Percentiles rank a stretch among this genome's conserved stretches.
These are phyloP conservation scores for Neophaeococcomyces aloes DNA, from an alignment of 2,329 filamentous ascomycete genomes.

Conservation along the genomic window DNA sequence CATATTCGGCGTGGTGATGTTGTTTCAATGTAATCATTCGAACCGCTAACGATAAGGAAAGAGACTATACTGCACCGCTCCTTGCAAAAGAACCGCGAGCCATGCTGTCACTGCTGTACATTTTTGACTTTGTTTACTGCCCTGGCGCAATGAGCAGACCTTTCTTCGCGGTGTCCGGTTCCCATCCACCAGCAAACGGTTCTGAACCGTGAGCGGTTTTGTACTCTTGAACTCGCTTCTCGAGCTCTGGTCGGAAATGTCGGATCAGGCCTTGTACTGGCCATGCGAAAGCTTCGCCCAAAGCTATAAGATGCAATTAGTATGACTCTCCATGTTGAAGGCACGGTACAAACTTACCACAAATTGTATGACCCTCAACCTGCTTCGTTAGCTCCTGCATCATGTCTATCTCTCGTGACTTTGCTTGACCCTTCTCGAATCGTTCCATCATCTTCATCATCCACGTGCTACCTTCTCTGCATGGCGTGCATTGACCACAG, in stretches of 20 bases:
- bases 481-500: constrained; percentile 98
- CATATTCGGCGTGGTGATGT: too few species aligned
- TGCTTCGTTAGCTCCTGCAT: constrained; percentile 98
- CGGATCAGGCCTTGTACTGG: constrained; percentile 95
- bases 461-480: constrained; percentile 98
- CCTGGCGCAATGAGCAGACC: constrained; percentile 82
- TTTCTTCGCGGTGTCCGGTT: constrained; percentile 60
- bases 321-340: constrained; percentile 5
- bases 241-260: constrained; percentile 92
- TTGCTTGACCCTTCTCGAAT: constrained; percentile 82
- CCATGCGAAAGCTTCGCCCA: constrained; percentile 98
- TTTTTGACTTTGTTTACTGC: constrained; percentile 44
- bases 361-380: constrained; percentile 98
- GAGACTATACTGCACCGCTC: not conserved
- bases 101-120: constrained; percentile 7
- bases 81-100: constrained; percentile 1
- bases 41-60: too few species aligned
- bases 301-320: constrained; percentile 44
- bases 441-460: constrained; percentile 98
- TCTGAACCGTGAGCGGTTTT: constrained; percentile 58
- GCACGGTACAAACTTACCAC: constrained; percentile 49
- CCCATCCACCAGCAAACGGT: constrained; percentile 79
- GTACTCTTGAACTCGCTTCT: constrained; percentile 78
- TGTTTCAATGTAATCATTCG: too few species aligned
- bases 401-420: constrained; percentile 95